A percentile compares a stretch with the other conserved stretches of the same genome.
Conservation (phyloP, 176 grass and related monocot genomes). For the Cymbopogon citratus region DNA sequence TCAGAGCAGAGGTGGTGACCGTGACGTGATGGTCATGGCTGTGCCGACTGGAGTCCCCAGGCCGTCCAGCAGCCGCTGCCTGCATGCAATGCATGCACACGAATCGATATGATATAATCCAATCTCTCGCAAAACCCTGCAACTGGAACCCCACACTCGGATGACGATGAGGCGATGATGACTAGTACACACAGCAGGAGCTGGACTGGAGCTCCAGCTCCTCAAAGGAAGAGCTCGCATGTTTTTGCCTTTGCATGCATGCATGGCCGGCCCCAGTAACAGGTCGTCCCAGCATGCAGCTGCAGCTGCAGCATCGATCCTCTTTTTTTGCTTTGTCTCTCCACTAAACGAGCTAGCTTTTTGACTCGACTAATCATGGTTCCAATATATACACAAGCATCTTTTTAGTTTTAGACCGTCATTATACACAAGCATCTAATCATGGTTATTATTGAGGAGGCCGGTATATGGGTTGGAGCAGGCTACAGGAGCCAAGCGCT, state of each 20-base stretch:
- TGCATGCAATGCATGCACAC: background rate
- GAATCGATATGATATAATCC: background rate
- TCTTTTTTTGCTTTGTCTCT: background rate
- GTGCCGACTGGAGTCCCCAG: no score
- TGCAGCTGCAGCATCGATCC: no score
- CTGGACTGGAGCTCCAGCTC: background rate
- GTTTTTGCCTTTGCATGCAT: background rate
- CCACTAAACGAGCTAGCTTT: background rate
- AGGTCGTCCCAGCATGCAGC: no score
- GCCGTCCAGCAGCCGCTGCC: background rate
- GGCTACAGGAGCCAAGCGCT: no score
- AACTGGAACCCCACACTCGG: background rate
- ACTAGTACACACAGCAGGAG: background rate
- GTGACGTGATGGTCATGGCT: no score
- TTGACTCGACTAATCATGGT: no score
- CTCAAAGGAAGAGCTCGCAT: constrained; percentile 11
- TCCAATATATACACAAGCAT: no score
- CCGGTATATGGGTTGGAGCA: no score
- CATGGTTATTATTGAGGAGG: no score
- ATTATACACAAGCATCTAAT: no score
- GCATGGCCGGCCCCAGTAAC: background rate
- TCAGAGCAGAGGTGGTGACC: no score
- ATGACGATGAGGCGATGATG: constrained; percentile 17
- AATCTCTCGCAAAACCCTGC: background rate
- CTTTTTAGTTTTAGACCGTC: no score